Percentiles rank a stretch among this genome's conserved stretches.
Conservation (phyloP, 139 green algal genomes). For the Chlamydomonas sphaeroides region DNA sequence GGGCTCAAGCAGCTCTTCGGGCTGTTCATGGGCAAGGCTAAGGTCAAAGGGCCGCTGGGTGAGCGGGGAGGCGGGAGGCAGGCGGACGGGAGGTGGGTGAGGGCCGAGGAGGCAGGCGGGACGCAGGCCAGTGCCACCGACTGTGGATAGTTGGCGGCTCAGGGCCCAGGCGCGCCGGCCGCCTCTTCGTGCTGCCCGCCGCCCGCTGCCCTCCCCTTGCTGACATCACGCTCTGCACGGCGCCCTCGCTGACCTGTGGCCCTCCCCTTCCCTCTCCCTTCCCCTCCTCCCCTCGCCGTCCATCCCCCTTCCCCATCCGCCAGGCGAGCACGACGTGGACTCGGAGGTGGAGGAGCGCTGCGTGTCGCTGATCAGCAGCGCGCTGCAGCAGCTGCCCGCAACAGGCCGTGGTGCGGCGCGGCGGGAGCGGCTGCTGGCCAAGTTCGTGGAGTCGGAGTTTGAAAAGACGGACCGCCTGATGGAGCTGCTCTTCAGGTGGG, state of each 20-base stretch:
- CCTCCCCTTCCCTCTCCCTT: too few species aligned
- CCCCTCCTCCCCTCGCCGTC: too few species aligned
- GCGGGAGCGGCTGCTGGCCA: conserved; percentile 86
- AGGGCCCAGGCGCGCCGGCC: too few species aligned
- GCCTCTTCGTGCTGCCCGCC: too few species aligned
- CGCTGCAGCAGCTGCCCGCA: conserved; percentile 56
- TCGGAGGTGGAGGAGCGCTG: conserved; percentile 88
- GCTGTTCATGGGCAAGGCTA: conserved; percentile 95
- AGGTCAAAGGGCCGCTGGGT: conserved; percentile 60
- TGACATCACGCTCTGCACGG: too few species aligned
- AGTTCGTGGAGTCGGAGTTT: conserved; percentile 98
- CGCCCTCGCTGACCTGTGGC: too few species aligned
- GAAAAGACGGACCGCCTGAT: conserved; percentile 97
- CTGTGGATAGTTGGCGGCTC: too few species aligned
- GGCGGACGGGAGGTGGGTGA: neutral
- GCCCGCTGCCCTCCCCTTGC: too few species aligned
- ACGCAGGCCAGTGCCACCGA: too few species aligned
- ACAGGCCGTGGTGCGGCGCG: conserved; percentile 25
- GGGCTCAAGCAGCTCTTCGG: conserved; percentile 91
- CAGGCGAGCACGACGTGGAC: conserved; percentile 65
- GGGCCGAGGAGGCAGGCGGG: too few species aligned
- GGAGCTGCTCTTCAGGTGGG: conserved; percentile 85
- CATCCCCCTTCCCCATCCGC: too few species aligned
- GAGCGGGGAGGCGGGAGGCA: neutral
- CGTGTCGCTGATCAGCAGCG: conserved; percentile 84